These are phyloP conservation scores for Albifimbria verrucaria DNA, from an alignment of 2,329 filamentous ascomycete genomes.

Conservation along the genomic window DNA sequence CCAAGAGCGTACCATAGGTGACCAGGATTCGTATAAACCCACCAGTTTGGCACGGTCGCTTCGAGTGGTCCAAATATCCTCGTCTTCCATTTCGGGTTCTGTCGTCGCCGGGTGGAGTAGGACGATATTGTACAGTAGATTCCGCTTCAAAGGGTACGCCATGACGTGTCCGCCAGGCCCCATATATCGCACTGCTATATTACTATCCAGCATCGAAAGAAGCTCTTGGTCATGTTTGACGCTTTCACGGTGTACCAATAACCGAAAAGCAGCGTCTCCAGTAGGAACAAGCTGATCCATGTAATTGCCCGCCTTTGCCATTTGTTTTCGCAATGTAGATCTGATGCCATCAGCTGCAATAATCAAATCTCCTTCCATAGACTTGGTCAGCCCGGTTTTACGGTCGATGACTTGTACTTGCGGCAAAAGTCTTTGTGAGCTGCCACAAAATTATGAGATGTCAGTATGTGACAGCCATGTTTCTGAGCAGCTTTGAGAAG, in stretches of 20 bases:
- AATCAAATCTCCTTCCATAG: slow-evolving; percentile 45
- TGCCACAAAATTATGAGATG: slow-evolving; percentile 39
- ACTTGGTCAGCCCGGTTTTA: slow-evolving; percentile 18
- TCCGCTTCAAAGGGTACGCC: slow-evolving; percentile 61
- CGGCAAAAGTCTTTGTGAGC: slow-evolving; percentile 20
- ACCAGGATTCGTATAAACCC: slow-evolving; percentile 56
- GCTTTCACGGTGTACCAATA: slow-evolving; percentile 49
- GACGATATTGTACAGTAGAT: slow-evolving; percentile 64
- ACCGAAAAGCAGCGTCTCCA: slow-evolving; percentile 51
- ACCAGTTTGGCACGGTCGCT: slow-evolving; percentile 60
- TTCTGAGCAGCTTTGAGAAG: slow-evolving; percentile 14
- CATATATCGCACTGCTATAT: slow-evolving; percentile 61
- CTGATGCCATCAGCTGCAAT: slow-evolving; percentile 54
- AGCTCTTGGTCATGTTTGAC: slow-evolving; percentile 67
- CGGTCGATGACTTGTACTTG: slow-evolving; percentile 12
- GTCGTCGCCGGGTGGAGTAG: slow-evolving; percentile 61
- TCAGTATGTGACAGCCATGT: slow-evolving; percentile 27
- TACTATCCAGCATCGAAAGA: slow-evolving; percentile 52
- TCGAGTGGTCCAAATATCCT: slow-evolving; percentile 58
- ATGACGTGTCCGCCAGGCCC: slow-evolving; percentile 66
- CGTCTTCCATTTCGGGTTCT: slow-evolving; percentile 43
- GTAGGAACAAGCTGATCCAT: slow-evolving; percentile 44
- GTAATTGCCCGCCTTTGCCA: slow-evolving; percentile 52
- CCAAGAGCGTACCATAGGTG: slow-evolving; percentile 57
- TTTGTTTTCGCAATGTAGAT: slow-evolving; percentile 39